Conservation (phyloP, 176 grass and related monocot genomes). For the Typha latifolia region DNA sequence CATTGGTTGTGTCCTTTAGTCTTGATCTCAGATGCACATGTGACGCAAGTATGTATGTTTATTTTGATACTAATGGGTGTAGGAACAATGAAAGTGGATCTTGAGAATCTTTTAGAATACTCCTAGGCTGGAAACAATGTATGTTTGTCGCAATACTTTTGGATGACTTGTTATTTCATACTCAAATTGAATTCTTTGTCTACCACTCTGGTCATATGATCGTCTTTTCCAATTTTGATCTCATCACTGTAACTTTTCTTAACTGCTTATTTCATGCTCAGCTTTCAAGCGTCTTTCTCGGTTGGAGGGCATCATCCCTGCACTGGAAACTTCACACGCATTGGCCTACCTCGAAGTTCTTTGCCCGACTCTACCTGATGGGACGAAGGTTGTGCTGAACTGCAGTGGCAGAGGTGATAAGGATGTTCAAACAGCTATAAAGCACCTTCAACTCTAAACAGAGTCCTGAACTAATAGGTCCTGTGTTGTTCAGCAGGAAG, state of each 20-base stretch:
- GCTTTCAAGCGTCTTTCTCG: conserved; percentile 85
- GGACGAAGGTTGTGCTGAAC: conserved; percentile 57
- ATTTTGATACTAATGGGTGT: too few species aligned
- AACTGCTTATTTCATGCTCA: conserved; percentile 16
- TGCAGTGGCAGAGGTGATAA: conserved; percentile 96
- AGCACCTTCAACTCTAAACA: conserved; percentile 66
- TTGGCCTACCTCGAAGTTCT: conserved; percentile 81
- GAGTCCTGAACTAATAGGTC: background rate
- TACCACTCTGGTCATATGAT: too few species aligned
- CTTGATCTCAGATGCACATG: too few species aligned
- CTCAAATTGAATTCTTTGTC: too few species aligned
- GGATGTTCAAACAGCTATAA: conserved; percentile 94
- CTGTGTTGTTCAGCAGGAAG: background rate
- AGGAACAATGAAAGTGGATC: too few species aligned
- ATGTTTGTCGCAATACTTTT: too few species aligned
- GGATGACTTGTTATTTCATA: too few species aligned
- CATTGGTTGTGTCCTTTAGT: too few species aligned
- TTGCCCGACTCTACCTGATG: conserved; percentile 64
- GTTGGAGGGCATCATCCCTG: conserved; percentile 96
- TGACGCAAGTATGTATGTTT: too few species aligned
- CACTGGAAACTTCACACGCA: conserved; percentile 87
- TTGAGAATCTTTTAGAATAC: too few species aligned
- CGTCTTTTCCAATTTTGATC: background rate
- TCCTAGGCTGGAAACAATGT: too few species aligned
- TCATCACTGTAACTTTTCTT: background rate